A percentile compares a stretch with the other conserved stretches of the same genome.
Conservation (phyloP, 140 eudicot genomes). For the Bidens hawaiensis region DNA sequence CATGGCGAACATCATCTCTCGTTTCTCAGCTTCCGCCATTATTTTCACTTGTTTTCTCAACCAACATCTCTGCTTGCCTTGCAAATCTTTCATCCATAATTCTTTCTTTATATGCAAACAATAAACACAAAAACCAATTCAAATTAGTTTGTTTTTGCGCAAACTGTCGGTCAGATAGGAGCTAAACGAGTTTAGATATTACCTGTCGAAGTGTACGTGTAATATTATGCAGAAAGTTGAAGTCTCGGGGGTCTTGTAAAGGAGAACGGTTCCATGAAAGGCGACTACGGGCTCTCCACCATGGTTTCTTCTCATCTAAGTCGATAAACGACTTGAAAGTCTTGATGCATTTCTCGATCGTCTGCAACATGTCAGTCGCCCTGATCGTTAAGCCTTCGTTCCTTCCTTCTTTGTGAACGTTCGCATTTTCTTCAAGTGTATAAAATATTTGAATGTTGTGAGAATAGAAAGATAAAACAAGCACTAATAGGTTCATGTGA, state of each 20-base stretch:
- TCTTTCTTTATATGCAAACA: slow-evolving; percentile 33
- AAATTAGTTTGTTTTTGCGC: not conserved
- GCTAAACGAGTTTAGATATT: not conserved
- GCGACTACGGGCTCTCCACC: slow-evolving; percentile 38
- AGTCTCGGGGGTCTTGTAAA: slow-evolving; percentile 61
- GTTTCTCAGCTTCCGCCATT: slow-evolving; percentile 19
- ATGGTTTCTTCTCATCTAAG: slow-evolving; percentile 35
- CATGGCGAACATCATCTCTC: slow-evolving; percentile 32
- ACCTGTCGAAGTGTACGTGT: slow-evolving; percentile 44
- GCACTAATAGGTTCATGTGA: too few relatives aligned
- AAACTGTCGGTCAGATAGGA: not conserved
- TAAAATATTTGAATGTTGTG: not conserved
- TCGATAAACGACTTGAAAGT: slow-evolving; percentile 41
- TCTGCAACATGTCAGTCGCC: slow-evolving; percentile 37
- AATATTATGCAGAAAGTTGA: slow-evolving; percentile 34
- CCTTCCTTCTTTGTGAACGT: slow-evolving; percentile 21
- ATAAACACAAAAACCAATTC: not conserved
- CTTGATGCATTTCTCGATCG: slow-evolving; percentile 57
- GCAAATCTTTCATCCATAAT: slow-evolving; percentile 36
- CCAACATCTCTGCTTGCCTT: slow-evolving; percentile 49
- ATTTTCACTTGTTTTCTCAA: slow-evolving; percentile 24
- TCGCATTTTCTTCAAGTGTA: slow-evolving; percentile 17
- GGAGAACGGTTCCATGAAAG: slow-evolving; percentile 36
- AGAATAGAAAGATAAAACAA: not conserved
- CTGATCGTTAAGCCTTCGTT: slow-evolving; percentile 23